Base-by-base conservation (phyloP, 2,329 filamentous ascomycete species). In the Lachnellula hyalina region DNA sequence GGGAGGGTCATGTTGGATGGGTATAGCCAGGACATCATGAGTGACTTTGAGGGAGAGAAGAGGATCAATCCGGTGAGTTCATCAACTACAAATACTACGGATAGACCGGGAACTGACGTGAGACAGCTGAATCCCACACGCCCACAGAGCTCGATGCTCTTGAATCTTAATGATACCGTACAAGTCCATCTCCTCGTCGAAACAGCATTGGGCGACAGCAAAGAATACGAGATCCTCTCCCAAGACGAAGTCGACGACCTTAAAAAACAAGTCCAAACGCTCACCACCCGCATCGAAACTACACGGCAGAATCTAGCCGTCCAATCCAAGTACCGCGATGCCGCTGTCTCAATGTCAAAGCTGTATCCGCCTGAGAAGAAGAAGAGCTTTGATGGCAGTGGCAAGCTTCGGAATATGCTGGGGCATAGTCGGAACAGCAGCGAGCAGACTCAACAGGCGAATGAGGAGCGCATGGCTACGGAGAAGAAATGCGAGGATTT, bases 261-360 rank as follows among this genome's bases (percentile, higher is more conserved):
- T 65, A 99, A 97, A 78, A 96, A 91, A 70, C 90, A 96, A 75
- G 82, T 86, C 59, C 81, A 84, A 55, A 77, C 83, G 36, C 73
- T 97, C 49, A 78, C 81, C 25, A 82, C 85, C 67, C 86, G 90
- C n/a, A 85, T 96, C 62, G 89, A 93, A 59, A 86, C 89, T 38
- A 85, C 90, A 19, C 84, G 86, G 62, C 83, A 90, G 57, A 96
- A 93, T 72, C 79, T 99, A 38, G 85, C 86, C 34, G 84, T 97
- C 46, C 94, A 99, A 71, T 88, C 85, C 52, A 99, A 97, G 75
- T 90, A 96, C 65, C 88, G 91, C 64, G 93, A 97, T 78, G 94
- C 94, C 1, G 90, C 94, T 11, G 82, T 87, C 61, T 96, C 91
- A 41, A 85, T 99, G 72, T 86, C 86, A 55, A 86, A 87, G 64